Conservation (phyloP, 1,139 yeast genomes). For the Nakaseomyces kungkrabaensis region DNA sequence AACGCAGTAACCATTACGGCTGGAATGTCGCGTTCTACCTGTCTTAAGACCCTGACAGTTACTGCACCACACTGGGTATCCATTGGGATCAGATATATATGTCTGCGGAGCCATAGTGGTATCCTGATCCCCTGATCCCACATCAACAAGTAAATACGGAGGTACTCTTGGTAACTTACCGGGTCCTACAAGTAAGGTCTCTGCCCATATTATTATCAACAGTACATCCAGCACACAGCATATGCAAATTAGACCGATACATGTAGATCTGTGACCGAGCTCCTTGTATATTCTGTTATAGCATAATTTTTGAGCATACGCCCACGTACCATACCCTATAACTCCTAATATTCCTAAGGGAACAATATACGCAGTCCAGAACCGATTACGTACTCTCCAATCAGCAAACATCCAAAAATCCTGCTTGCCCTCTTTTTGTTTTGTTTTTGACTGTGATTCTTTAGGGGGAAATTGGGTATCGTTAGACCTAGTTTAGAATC, state of each 20-base stretch:
- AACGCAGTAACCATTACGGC: slow-evolving; percentile 37
- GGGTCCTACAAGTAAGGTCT: slow-evolving; percentile 18
- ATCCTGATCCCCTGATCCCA: background rate
- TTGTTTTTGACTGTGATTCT: too few species aligned
- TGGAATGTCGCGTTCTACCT: slow-evolving; percentile 49
- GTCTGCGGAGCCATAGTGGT: slow-evolving; percentile 35
- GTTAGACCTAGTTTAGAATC: too few species aligned
- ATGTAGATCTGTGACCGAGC: slow-evolving; percentile 11
- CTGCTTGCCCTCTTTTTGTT: too few species aligned
- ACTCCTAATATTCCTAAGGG: slow-evolving; percentile 12
- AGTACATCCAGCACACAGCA: slow-evolving; percentile 12
- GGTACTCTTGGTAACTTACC: slow-evolving; percentile 21
- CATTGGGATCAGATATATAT: slow-evolving; percentile 49
- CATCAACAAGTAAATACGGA: slow-evolving; percentile 15
- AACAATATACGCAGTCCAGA: slow-evolving; percentile 9
- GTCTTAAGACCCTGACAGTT: slow-evolving; percentile 44
- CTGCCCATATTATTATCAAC: slow-evolving; percentile 16
- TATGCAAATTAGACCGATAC: slow-evolving; percentile 18
- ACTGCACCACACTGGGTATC: slow-evolving; percentile 55
- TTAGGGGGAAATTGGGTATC: too few species aligned
- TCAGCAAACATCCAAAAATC: background rate
- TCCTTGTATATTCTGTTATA: slow-evolving; percentile 14
- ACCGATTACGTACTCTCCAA: slow-evolving; percentile 1
- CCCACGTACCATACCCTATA: slow-evolving; percentile 23
- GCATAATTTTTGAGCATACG: slow-evolving; percentile 22